Evolutionary conservation across 257 asterid genomes (phyloP).

Genomic region (Solanum etuberosum): DNA sequence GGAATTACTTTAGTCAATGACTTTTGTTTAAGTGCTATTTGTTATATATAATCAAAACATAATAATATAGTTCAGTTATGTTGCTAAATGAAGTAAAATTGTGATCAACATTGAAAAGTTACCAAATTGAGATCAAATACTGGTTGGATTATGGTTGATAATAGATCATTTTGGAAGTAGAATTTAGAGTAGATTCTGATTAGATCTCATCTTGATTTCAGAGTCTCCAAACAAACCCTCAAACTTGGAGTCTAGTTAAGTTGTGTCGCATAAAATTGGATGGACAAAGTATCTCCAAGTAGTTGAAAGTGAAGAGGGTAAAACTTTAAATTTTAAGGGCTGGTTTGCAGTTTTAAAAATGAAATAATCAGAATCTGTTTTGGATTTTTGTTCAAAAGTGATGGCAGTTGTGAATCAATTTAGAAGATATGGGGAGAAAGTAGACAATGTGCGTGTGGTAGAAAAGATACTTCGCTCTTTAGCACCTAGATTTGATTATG

Average conservation of each 20-base stretch:
- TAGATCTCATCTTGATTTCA: background rate
- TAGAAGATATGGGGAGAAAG: background rate
- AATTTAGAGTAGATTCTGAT: background rate
- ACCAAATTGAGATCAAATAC: background rate
- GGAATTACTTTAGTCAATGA: background rate
- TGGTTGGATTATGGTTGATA: background rate
- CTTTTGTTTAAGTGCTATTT: background rate
- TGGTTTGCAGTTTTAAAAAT: background rate
- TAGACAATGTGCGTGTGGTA: background rate
- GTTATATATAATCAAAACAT: background rate
- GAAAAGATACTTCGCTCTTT: background rate
- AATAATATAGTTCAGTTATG: background rate
- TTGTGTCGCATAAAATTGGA: background rate
- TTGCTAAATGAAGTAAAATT: background rate
- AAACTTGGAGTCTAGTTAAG: background rate
- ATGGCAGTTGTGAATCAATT: background rate
- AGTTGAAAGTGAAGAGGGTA: background rate
- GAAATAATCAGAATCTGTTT: background rate
- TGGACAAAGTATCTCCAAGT: background rate
- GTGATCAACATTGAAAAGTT: background rate
- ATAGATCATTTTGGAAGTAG: background rate
- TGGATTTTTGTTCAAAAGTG: background rate
- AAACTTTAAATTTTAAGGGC: background rate
- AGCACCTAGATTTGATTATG: background rate
- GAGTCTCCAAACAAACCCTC: background rate